Percentiles rank a stretch among this genome's conserved stretches.
These are phyloP conservation scores for Paragyromitra xinjiangensis DNA, from an alignment of 495 filamentous ascomycete species.

Conservation along the genomic window DNA sequence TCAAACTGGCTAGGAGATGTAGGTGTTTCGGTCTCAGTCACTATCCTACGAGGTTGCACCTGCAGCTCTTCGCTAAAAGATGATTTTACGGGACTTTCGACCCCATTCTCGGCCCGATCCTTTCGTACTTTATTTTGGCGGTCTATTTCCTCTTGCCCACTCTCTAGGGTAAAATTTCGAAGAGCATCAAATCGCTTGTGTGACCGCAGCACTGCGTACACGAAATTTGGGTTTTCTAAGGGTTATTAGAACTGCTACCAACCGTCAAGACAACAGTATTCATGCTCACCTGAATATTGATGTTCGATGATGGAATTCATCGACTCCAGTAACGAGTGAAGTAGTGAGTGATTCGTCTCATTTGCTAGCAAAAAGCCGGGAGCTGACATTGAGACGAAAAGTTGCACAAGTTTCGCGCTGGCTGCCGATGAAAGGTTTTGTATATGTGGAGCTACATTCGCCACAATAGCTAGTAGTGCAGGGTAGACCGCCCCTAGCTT, in stretches of 20 bases:
- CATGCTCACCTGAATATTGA: slow-evolving; percentile 77
- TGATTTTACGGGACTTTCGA: slow-evolving; percentile 43
- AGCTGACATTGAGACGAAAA: slow-evolving; percentile 93
- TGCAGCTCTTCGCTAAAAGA: slow-evolving; percentile 32
- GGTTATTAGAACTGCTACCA: slow-evolving; percentile 54
- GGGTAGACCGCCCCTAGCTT: slow-evolving; percentile 93
- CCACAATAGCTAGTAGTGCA: slow-evolving; percentile 88
- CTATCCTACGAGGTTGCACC: slow-evolving; percentile 29
- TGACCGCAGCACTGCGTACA: slow-evolving; percentile 81
- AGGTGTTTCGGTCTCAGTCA: slow-evolving; percentile 52
- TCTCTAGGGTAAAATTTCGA: slow-evolving; percentile 92
- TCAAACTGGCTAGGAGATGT: slow-evolving; percentile 73
- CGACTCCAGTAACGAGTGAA: slow-evolving; percentile 84
- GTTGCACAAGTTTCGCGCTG: slow-evolving; percentile 82
- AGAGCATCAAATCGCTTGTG: slow-evolving; percentile 86
- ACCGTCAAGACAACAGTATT: slow-evolving; percentile 40
- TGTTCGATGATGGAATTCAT: slow-evolving; percentile 94
- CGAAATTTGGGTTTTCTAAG: slow-evolving; percentile 81
- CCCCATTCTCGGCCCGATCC: slow-evolving; percentile 64
- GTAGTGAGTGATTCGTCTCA: slow-evolving; percentile 85
- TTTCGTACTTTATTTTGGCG: slow-evolving; percentile 78
- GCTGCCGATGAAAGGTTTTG: slow-evolving; percentile 77
- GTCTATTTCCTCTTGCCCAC: slow-evolving; percentile 91
- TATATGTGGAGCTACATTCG: slow-evolving; percentile 87
- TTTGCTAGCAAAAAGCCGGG: slow-evolving; percentile 95